Base-by-base conservation (phyloP, 768 basidiomycete genomes). In the Dendrothele bispora region DNA sequence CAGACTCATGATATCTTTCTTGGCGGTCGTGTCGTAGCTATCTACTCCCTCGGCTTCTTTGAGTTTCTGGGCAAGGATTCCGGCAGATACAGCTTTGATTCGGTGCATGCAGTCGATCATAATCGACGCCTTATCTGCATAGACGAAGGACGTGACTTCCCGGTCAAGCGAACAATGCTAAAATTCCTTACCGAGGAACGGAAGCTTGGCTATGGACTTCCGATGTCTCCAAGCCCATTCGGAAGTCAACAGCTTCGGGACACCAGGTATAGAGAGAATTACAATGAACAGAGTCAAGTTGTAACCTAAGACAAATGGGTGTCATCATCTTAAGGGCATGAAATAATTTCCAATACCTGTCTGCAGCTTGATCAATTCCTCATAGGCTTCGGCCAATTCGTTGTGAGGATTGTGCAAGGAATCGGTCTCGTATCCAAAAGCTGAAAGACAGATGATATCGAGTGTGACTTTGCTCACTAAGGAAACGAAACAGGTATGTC, bases 1-100 rank as follows among this genome's bases (percentile, higher is more conserved):
- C 17, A 79, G 51, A 42, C 67, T 71, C 78, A 79, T 80, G 41
- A 80, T 74, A 63, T 80, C 77, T 38, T 68, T 65, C 55, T 79
- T 78, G 6, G 68, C 48, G 10, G 39, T 17, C 3, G 37, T 21
- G n/a, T 46, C 45, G n/a, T n/a, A n/a, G n/a, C n/a, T n/a, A 14
- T 22, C 24, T 15, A 36, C 45, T 10, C 35, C 32, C 21, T 29
- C 28, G 11, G 67, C 57, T 17, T 77, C 77, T 5, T 46, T 51
- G 52, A 72, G 63, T 54, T 73, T 74, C 49, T 72, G 66, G 14
- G 57, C 55, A 6, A 78, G 64, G 59, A 80, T 78, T 18, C 48
- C 32, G 6, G 52, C 52, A 1, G 75, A 74, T 7, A 78, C 63
- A 37, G 58, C 46, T 44, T 69, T 70, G 52, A 79, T 77, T 28